These are phyloP conservation scores for Lachnellula willkommii DNA, from an alignment of 2,329 filamentous ascomycete genomes.

Conservation along the genomic window DNA sequence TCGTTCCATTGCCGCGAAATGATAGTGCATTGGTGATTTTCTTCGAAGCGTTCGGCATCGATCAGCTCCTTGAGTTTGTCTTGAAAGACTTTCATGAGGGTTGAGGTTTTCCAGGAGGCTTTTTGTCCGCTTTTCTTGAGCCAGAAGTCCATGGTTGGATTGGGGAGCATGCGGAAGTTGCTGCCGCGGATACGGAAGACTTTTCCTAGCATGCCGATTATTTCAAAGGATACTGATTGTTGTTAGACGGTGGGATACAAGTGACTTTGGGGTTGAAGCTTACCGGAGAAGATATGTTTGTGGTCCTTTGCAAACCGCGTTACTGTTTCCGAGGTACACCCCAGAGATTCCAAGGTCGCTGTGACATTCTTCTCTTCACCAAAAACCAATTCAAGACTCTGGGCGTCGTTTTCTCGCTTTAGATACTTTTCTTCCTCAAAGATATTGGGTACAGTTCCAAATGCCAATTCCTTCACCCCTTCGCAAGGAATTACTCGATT, in stretches of 20 bases:
- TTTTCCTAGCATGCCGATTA: constrained; percentile 52
- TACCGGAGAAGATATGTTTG: constrained; percentile 30
- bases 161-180: constrained; percentile 50
- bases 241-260: background rate
- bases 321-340: constrained; percentile 49
- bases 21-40: constrained; percentile 7
- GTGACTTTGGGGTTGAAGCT: background rate
- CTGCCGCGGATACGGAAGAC: constrained; percentile 46
- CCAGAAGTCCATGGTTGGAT: constrained; percentile 52
- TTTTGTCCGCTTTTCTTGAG: constrained; percentile 34
- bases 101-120: constrained; percentile 27
- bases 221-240: constrained; percentile 48
- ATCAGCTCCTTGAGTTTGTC: constrained; percentile 15
- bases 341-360: constrained; percentile 47
- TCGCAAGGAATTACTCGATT: constrained; percentile 50
- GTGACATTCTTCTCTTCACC: constrained; percentile 46
- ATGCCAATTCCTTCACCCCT: constrained; percentile 50
- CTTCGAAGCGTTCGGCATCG: constrained; percentile 3
- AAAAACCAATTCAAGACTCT: constrained; percentile 28
- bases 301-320: constrained; percentile 35
- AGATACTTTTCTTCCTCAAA: constrained; percentile 40
- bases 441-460: constrained; percentile 51
- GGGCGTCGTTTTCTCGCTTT: constrained; percentile 25
- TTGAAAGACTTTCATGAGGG: constrained; percentile 29
- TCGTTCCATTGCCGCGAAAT: constrained; percentile 18